Evolutionary conservation across 2,329 filamentous ascomycete genomes (phyloP), one percentile per base, ranked within the genome.

Genomic region (Sphaerostilbella broomeana): DNA sequence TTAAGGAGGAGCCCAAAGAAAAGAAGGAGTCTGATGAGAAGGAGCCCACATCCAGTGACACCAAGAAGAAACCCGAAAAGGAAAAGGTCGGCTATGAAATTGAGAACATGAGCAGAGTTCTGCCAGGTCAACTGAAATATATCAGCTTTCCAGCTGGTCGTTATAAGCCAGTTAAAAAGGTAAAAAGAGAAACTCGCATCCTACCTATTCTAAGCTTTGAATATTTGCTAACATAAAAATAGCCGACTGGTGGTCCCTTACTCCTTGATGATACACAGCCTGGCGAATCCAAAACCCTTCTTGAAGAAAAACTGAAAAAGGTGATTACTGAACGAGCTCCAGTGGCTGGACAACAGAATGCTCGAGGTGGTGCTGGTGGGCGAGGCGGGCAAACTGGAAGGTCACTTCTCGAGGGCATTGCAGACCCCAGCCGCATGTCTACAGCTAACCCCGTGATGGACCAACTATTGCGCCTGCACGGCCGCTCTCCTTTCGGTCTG

Each of bases 11-110:
- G 42, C 56, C 62, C 38, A 63, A 70, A 26, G 70, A 75, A 41
- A 59, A 67, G 22, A 77, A 75, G 47, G 78, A 82, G 32, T 81
- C 83, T 62, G 73, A 75, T 11, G 62, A 81, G 30, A 81, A 81
- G 59, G 79, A 84, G 36, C 55, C 61, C 2, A 63, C 68, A 10
- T 52, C 73, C 2, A 64, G 69, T 26, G 77, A 81, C 11, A 67
- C 72, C 25, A 95, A 90, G 76, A 95, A 94, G 75, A 94, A 92
- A 72, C 69, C 72, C 0, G 88, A 95, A 64, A 94, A 92, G 70
- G 92, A 98, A 69, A 97, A 95, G 76, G 77, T 94, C 43, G 92
- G 92, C 51, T 95, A 92, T 60, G 88, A 95, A 48, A 76, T 98
- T 46, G 86, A 92, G 58, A 98, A 98, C 70, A 94, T 98, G 87